Evolutionary conservation across 805 yeast genomes (phyloP).

Genomic region (Yarrowia hollandica): DNA sequence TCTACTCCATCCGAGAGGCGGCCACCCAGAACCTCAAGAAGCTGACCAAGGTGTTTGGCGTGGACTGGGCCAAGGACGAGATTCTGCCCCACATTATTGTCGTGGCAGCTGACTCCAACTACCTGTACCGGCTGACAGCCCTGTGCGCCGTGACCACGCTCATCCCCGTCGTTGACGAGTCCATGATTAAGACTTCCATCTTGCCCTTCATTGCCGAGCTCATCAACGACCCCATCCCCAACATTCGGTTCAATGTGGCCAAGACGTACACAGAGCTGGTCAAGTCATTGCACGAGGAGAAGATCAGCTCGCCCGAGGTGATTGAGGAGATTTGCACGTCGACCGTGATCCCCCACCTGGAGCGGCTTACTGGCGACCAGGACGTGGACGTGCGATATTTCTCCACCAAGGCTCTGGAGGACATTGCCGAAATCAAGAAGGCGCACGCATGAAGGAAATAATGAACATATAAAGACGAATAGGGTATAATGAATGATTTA

Average conservation of each 20-base stretch:
- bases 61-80: slow-evolving; percentile 87
- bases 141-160: slow-evolving; percentile 83
- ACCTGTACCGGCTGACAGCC: slow-evolving; percentile 89
- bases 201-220: slow-evolving; percentile 78
- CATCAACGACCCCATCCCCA: slow-evolving; percentile 82
- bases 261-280: slow-evolving; percentile 69
- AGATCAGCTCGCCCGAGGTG: slow-evolving; percentile 35
- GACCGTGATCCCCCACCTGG: slow-evolving; percentile 62
- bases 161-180: slow-evolving; percentile 65
- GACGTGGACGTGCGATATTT: slow-evolving; percentile 90
- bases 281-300: slow-evolving; percentile 44
- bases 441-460: slow-evolving; percentile 11
- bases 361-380: slow-evolving; percentile 63
- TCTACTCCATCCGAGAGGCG: slow-evolving; percentile 93
- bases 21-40: slow-evolving; percentile 82
- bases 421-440: slow-evolving; percentile 24
- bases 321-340: slow-evolving; percentile 44
- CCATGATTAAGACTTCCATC: slow-evolving; percentile 60
- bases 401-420: slow-evolving; percentile 63
- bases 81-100: slow-evolving; percentile 73
- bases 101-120: slow-evolving; percentile 59
- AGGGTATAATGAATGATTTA: neutral
- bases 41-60: slow-evolving; percentile 83
- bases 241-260: slow-evolving; percentile 93
- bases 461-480: neutral